Percentiles rank a stretch among this genome's conserved stretches.
phyloP scores from a whole-genome alignment of 257 asterid species.

The Capsicum pubescens region DNA sequence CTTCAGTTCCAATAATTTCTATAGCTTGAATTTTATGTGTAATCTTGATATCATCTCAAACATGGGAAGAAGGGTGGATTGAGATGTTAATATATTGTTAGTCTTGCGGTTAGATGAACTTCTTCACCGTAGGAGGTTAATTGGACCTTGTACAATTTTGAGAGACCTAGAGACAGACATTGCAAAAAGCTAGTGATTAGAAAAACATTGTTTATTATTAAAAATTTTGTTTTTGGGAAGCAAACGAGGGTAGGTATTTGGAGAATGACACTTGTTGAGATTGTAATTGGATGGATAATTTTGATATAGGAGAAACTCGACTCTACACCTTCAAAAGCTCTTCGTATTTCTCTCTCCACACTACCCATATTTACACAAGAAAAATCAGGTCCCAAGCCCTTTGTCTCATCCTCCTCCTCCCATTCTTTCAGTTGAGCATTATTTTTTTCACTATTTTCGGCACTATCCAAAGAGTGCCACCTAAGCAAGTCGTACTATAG shows the following conservation, averaged over 20 bases:
- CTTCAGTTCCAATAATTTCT: background rate
- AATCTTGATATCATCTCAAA: background rate
- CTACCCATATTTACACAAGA: too few relatives aligned
- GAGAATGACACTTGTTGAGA: background rate
- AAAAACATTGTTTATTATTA: background rate
- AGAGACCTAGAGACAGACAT: background rate
- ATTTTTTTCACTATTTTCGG: too few relatives aligned
- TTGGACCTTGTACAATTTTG: background rate
- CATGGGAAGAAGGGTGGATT: background rate
- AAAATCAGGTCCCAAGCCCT: too few relatives aligned
- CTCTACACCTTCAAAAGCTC: too few relatives aligned
- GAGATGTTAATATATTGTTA: background rate
- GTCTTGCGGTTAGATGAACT: background rate
- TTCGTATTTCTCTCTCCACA: too few relatives aligned
- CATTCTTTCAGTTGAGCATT: too few relatives aligned
- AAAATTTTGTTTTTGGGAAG: background rate
- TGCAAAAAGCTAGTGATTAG: conserved; percentile 6
- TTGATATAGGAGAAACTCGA: background rate
- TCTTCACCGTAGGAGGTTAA: background rate
- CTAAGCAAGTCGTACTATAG: too few relatives aligned
- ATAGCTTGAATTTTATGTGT: conserved; percentile 13
- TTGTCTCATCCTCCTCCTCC: too few relatives aligned
- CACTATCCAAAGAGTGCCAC: too few relatives aligned
- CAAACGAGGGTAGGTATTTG: background rate
- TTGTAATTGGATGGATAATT: background rate